phyloP scores from a whole-genome alignment of 805 yeast genomes.

The Saturnispora gosingensis region DNA sequence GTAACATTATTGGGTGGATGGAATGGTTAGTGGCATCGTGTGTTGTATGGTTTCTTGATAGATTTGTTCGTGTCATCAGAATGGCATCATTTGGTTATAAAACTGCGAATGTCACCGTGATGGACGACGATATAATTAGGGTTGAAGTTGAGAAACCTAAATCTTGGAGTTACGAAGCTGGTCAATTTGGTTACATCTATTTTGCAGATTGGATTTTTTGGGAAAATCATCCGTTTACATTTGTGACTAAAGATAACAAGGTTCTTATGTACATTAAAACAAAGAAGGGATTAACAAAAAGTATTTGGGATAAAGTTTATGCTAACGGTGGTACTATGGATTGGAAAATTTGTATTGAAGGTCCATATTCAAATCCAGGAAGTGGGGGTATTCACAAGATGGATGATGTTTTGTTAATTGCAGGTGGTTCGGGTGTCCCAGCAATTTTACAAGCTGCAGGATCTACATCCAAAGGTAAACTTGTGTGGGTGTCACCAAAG shows the following conservation, averaged over 20 bases:
- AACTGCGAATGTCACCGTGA: slow-evolving; percentile 11
- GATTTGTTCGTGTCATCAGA: slow-evolving; percentile 35
- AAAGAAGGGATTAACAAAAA: slow-evolving; percentile 45
- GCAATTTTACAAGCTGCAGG: slow-evolving; percentile 36
- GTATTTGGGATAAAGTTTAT: slow-evolving; percentile 26
- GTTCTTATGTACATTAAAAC: slow-evolving; percentile 35
- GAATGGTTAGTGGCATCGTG: slow-evolving; percentile 30
- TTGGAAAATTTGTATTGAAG: slow-evolving; percentile 40
- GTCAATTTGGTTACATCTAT: slow-evolving; percentile 48
- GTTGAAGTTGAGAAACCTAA: slow-evolving; percentile 10
- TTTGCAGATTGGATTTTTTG: slow-evolving; percentile 45
- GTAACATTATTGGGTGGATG: slow-evolving; percentile 29
- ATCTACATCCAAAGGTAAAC: slow-evolving; percentile 28
- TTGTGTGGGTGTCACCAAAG: slow-evolving; percentile 55
- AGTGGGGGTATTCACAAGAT: slow-evolving; percentile 38
- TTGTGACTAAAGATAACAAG: slow-evolving; percentile 31
- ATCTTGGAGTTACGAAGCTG: slow-evolving; percentile 42
- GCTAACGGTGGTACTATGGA: slow-evolving; percentile 5
- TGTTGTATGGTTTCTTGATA: slow-evolving; percentile 45
- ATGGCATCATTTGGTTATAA: slow-evolving; percentile 17
- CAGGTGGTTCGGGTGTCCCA: slow-evolving; percentile 70
- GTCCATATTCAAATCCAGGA: slow-evolving; percentile 52
- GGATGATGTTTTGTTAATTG: slow-evolving; percentile 43
- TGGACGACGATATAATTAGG: slow-evolving; percentile 7
- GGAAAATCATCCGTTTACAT: slow-evolving; percentile 70